Evolutionary conservation across 2,329 filamentous ascomycete genomes (phyloP).

Genomic region (Magnaporthiopsis incrustans): DNA sequence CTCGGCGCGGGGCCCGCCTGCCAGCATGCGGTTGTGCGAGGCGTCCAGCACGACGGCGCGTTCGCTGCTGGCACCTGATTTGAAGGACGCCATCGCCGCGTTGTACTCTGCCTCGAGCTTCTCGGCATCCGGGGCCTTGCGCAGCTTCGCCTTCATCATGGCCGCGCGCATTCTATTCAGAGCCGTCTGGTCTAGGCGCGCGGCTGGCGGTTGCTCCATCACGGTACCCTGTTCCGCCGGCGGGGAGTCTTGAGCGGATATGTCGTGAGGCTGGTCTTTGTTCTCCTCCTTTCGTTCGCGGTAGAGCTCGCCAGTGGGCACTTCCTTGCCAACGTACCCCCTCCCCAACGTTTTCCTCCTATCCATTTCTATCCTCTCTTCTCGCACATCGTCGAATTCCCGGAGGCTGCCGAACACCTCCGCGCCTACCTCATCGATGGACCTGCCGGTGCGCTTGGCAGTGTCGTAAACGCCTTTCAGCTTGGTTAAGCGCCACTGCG

Average conservation of each 20-base stretch:
- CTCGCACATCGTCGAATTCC: conserved; percentile 85
- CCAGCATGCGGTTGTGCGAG: conserved; percentile 85
- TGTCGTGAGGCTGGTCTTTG: neutral
- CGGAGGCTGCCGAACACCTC: conserved; percentile 75
- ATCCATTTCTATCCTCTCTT: conserved; percentile 88
- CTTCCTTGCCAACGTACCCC: conserved; percentile 77
- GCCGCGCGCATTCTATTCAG: conserved; percentile 87
- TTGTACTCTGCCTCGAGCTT: conserved; percentile 81
- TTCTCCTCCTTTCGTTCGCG: conserved; percentile 50
- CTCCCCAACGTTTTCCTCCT: conserved; percentile 74
- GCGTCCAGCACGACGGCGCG: conserved; percentile 73
- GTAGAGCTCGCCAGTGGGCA: conserved; percentile 80
- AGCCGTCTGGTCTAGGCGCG: conserved; percentile 63
- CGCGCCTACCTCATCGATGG: conserved; percentile 73
- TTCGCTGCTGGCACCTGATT: conserved; percentile 38
- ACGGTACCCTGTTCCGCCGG: conserved; percentile 44
- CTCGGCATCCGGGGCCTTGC: conserved; percentile 64
- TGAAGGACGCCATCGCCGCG: conserved; percentile 56
- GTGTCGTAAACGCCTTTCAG: conserved; percentile 76
- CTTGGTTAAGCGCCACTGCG: conserved; percentile 95
- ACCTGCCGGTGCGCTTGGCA: conserved; percentile 63
- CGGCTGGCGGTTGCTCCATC: conserved; percentile 39
- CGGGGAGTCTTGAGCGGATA: conserved; percentile 1
- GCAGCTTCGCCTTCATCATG: conserved; percentile 92
- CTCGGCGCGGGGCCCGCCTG: conserved; percentile 58